Evolutionary conservation across 352 stramenopile genomes (phyloP), one percentile per base, ranked within the genome.

Genomic region (Pythium utonaiense): DNA sequence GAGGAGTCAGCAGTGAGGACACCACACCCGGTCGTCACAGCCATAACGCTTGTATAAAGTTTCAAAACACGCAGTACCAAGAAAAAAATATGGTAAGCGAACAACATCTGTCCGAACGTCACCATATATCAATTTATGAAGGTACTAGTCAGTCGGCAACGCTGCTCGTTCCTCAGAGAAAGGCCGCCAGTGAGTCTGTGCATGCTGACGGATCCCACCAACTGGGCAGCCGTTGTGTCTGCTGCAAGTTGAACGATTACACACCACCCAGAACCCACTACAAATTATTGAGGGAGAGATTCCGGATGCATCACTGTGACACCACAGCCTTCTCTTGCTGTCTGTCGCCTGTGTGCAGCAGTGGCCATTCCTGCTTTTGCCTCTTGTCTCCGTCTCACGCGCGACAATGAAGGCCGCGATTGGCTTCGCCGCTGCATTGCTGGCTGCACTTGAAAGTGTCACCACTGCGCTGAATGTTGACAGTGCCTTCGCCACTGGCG

Each of bases 1-100:
- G 4, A 12, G 13, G 27, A 45, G 51, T 57, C 51, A 57, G 51
- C 51, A 49, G 17, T 45, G n/a, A 45, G 38, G 38, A 45, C 38
- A 45, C 6, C 17, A 14, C n/a, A n/a, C n/a, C n/a, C n/a, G n/a
- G n/a, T n/a, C n/a, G n/a, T n/a, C n/a, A n/a, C n/a, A n/a, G n/a
- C n/a, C n/a, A n/a, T n/a, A n/a, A n/a, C n/a, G n/a, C n/a, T n/a
- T n/a, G n/a, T n/a, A n/a, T n/a, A 44, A n/a, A 13, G 4, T 44
- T 44, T 36, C 31, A 14, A 44, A 21, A 6, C 0, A 6, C 4
- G 12, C 19, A 27, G 19, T 27, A 12, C 16, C 5, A 14, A 45
- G 1, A 9, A 45, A 27, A 13, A 13, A 14, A 27, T n/a, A n/a
- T n/a, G n/a, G n/a, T n/a, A n/a, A n/a, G n/a, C n/a, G n/a, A n/a